A percentile compares a stretch with the other conserved stretches of the same genome.
Evolutionary conservation across 345 rosid species (phyloP).

Genomic region (Eucalyptus pauciflora): DNA sequence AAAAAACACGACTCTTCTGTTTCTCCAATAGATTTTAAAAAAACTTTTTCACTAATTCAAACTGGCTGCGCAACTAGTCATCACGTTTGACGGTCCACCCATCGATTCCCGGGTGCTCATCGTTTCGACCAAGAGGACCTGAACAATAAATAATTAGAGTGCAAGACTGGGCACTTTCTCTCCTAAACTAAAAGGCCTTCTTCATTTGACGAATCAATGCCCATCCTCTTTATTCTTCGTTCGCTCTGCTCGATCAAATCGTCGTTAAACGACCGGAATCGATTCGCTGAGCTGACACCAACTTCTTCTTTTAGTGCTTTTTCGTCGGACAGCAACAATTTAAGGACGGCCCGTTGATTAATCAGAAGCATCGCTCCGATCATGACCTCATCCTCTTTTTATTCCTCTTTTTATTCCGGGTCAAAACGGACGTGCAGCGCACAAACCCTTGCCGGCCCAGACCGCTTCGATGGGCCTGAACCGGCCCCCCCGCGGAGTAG

Average conservation of each 20-base stretch:
- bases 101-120: background rate
- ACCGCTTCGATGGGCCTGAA: background rate
- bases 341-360: background rate
- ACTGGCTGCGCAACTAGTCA: background rate
- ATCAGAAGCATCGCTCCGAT: background rate
- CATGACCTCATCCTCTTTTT: background rate
- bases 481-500: rapidly evolving
- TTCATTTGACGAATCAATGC: background rate
- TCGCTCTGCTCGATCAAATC: background rate
- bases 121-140: background rate
- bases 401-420: background rate
- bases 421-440: background rate
- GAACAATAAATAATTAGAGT: background rate
- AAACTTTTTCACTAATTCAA: background rate
- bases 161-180: background rate
- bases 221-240: background rate
- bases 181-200: background rate
- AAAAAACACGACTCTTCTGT: background rate
- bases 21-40: rapidly evolving
- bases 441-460: background rate
- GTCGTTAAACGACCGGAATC: background rate
- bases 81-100: background rate
- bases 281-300: background rate
- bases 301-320: background rate
- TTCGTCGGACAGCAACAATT: background rate